These are phyloP conservation scores for Citropsis articulata DNA, from an alignment of 345 rosid species.

Conservation along the genomic window DNA sequence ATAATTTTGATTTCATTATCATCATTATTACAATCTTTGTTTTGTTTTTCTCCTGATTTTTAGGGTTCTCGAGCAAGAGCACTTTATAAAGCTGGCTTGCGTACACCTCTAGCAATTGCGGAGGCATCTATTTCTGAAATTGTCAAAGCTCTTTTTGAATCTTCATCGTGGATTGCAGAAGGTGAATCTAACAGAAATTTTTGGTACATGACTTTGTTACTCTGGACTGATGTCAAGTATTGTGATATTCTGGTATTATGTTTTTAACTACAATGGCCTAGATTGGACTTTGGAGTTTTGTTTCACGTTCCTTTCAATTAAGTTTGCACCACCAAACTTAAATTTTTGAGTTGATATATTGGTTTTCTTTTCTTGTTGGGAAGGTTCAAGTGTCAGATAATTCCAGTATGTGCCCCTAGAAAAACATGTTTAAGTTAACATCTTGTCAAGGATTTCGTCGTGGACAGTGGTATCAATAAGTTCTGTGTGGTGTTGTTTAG, in stretches of 20 bases:
- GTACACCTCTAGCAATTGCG: conserved; percentile 84
- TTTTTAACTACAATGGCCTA: not conserved
- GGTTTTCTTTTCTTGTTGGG: not conserved
- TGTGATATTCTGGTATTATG: not conserved
- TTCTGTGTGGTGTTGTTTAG: not conserved
- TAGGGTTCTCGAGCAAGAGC: conserved; percentile 99
- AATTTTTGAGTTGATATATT: not conserved
- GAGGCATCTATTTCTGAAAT: conserved; percentile 90
- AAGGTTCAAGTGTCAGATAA: not conserved
- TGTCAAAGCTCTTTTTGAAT: conserved; percentile 86
- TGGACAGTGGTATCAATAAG: not conserved
- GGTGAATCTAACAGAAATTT: conserved; percentile 39
- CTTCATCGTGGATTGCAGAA: conserved; percentile 76
- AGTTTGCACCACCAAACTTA: not conserved
- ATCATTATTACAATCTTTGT: conserved; percentile 8
- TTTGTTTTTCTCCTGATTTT: conserved; percentile 3
- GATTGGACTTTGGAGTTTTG: not conserved
- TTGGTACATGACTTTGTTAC: conserved; percentile 1
- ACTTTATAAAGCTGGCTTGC: conserved; percentile 91
- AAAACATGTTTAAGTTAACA: not conserved
- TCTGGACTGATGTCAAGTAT: conserved; percentile 2
- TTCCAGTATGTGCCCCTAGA: not conserved
- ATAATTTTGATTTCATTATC: not conserved
- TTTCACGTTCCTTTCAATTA: not conserved
- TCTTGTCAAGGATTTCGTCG: not conserved